Evolutionary conservation across 352 stramenopile species (phyloP).

Genomic region (Pythium apleroticum): DNA sequence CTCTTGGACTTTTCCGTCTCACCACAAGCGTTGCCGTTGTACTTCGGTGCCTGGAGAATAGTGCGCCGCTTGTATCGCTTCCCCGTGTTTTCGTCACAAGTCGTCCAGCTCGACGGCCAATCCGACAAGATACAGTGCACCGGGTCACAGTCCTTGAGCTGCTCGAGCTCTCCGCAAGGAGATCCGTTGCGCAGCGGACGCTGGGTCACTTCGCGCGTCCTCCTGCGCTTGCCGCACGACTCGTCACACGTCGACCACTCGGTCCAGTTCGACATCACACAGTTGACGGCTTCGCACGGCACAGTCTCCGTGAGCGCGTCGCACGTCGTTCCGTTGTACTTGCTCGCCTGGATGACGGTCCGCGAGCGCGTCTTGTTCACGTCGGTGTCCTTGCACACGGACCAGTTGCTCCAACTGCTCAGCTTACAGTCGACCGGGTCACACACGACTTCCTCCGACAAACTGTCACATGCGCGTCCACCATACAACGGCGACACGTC

Average conservation of each 20-base stretch:
- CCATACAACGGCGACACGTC: conserved; percentile 10
- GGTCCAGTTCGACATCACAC: conserved; percentile 3
- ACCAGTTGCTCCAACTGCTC: conserved; percentile 13
- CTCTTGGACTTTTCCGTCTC: conserved; percentile 32
- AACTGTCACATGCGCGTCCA: conserved; percentile 6
- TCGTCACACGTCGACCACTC: conserved; percentile 51
- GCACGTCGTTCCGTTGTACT: conserved; percentile 48
- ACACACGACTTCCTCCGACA: conserved; percentile 13
- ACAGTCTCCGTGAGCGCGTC: conserved; percentile 13
- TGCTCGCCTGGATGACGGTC: conserved; percentile 27
- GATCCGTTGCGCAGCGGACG: conserved; percentile 16
- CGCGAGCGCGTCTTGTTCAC: conserved; percentile 52
- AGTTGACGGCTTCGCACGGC: conserved; percentile 26
- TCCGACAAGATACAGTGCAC: conserved; percentile 20
- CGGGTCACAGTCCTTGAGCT: conserved; percentile 19
- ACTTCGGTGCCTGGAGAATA: conserved; percentile 41
- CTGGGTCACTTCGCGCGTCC: conserved; percentile 18
- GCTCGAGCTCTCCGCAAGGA: conserved; percentile 11
- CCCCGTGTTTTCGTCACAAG: conserved; percentile 20
- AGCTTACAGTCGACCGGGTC: conserved; percentile 25
- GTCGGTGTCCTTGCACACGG: conserved; percentile 27
- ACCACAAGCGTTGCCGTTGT: conserved; percentile 37
- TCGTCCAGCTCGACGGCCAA: conserved; percentile 19
- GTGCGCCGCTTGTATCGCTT: conserved; percentile 39
- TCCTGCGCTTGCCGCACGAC: conserved; percentile 41